Percentiles rank a stretch among this genome's conserved stretches.
Evolutionary conservation across 164 flowering plant species (phyloP).

Genomic region (Umbellularia californica): DNA sequence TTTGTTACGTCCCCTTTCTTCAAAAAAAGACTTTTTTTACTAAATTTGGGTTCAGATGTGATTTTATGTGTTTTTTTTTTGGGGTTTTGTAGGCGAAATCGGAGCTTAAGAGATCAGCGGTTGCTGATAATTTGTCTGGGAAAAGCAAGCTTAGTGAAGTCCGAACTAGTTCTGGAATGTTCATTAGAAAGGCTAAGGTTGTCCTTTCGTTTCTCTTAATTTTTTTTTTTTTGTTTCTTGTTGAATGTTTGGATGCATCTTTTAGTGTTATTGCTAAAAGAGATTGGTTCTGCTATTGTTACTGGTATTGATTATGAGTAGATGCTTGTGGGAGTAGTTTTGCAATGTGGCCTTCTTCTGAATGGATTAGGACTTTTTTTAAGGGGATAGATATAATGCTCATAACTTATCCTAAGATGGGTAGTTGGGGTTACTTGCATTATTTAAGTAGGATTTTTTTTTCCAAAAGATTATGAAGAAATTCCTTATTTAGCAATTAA

Average conservation of each 20-base stretch:
- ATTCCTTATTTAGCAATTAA: too few relatives aligned
- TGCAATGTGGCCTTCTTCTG: too few relatives aligned
- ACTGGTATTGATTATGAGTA: not conserved
- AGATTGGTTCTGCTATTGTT: not conserved
- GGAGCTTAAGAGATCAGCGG: slow-evolving; percentile 88
- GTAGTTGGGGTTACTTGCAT: too few relatives aligned
- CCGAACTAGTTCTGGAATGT: slow-evolving; percentile 96
- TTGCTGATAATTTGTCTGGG: slow-evolving; percentile 83
- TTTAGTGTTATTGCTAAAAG: not conserved
- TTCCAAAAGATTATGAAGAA: too few relatives aligned
- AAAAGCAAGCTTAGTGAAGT: slow-evolving; percentile 79
- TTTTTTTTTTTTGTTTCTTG: slow-evolving; percentile 2
- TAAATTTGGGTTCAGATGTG: not conserved
- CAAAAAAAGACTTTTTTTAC: too few relatives aligned
- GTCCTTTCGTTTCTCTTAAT: slow-evolving; percentile 10
- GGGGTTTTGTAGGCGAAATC: slow-evolving; percentile 58
- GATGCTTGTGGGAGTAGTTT: not conserved
- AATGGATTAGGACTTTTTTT: too few relatives aligned
- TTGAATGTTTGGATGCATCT: not conserved
- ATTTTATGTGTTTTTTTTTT: not conserved
- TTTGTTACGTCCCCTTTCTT: not conserved
- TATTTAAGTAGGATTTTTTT: too few relatives aligned
- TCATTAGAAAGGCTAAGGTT: slow-evolving; percentile 78
- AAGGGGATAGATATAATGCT: too few relatives aligned
- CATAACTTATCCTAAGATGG: too few relatives aligned